phyloP scores from a whole-genome alignment of 2,329 filamentous ascomycete species.

The Leptographium galeiforme region DNA sequence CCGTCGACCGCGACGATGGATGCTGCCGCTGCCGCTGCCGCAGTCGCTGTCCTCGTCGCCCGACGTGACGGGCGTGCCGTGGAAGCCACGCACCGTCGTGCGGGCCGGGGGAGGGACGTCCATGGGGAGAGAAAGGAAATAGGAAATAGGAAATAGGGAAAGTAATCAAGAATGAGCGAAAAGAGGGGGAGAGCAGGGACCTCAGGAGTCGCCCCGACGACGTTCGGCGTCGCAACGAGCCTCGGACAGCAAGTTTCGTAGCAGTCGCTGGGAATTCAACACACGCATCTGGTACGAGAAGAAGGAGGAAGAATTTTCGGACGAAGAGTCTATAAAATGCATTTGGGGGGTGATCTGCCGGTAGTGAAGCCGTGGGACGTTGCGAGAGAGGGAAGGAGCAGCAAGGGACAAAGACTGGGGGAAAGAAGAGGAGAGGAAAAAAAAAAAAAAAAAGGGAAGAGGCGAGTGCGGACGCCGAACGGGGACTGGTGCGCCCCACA shows the following conservation, averaged over 20 bases:
- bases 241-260: conserved; percentile 35
- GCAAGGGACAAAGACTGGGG: not conserved
- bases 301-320: conserved; percentile 31
- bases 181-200: too few relatives aligned
- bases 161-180: too few relatives aligned
- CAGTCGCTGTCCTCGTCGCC: conserved; percentile 46
- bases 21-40: conserved; percentile 15
- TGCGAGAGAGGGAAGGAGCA: not conserved
- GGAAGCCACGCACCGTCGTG: conserved; percentile 44
- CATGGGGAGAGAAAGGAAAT: conserved; percentile 17
- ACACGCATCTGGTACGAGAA: conserved; percentile 46
- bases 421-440: not conserved
- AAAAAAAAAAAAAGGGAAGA: not conserved
- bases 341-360: conserved; percentile 23
- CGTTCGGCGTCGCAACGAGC: conserved; percentile 45
- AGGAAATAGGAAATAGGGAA: not conserved
- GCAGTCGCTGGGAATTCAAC: conserved; percentile 33
- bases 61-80: conserved; percentile 37
- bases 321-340: conserved; percentile 36
- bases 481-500: not conserved
- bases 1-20: conserved; percentile 24
- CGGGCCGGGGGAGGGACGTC: conserved; percentile 33
- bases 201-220: conserved; percentile 31
- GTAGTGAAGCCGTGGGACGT: conserved; percentile 6
- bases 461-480: not conserved